Evolutionary conservation across 1,284 basidiomycete species (phyloP), one percentile per base, ranked within the genome.

Genomic region (Mycena citricolor): DNA sequence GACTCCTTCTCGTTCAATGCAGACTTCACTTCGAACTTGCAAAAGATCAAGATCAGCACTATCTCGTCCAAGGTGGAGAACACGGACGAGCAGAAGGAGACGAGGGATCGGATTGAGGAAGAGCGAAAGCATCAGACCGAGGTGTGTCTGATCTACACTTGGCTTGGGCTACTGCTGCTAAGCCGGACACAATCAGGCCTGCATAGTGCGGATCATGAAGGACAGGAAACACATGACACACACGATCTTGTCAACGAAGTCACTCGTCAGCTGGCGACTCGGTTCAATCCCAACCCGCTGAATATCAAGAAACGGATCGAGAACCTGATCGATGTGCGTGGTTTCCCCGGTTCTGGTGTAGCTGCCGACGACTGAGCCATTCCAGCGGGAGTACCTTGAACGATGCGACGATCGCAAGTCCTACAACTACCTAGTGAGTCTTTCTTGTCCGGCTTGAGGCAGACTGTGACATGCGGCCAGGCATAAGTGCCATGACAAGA

Each of bases 121-220:
- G 94, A 97, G 65, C 71, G 97, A 32, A 83, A 77, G 56, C 86
- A 92, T 62, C 87, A 95, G 61, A 90, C 86, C 32, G 95, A 99
- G 71, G 94, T 91, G 51, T 51, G 77, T 68, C 7, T 28, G 11
- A n/a, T n/a, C n/a, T n/a, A n/a, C n/a, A n/a, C n/a, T n/a, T n/a
- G n/a, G n/a, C n/a, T n/a, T n/a, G n/a, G n/a, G n/a, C n/a, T n/a
- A n/a, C n/a, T n/a, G n/a, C n/a, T n/a, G n/a, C n/a, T n/a, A n/a
- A n/a, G n/a, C n/a, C n/a, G n/a, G n/a, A n/a, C n/a, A n/a, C n/a
- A n/a, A n/a, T 20, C 54, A 97, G 92, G 94, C 94, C 2, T 97
- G 92, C 60, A 90, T 99, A 50, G 97, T 99, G 19, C 84, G 97
- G 29, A 86, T 98, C 28, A 99, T 99, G 97, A 99, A 99, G 70